Conservation (phyloP, 495 filamentous ascomycete species). For the Hyaloscypha variabilis region DNA sequence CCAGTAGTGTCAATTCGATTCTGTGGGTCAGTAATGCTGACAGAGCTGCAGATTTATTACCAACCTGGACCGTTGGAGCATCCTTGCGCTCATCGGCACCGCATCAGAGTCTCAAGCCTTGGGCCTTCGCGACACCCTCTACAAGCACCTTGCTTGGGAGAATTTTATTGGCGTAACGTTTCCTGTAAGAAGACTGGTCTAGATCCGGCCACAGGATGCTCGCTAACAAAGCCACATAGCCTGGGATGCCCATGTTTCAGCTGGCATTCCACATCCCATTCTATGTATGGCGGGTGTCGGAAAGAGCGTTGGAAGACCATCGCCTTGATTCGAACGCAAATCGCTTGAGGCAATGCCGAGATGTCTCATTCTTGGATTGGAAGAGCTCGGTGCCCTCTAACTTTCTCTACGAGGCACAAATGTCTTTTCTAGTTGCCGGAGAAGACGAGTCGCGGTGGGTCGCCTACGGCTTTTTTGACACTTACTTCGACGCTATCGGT, state of each 20-base stretch:
- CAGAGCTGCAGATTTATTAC: conserved; percentile 13
- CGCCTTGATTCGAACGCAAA: conserved; percentile 6
- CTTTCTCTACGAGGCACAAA: conserved; percentile 18
- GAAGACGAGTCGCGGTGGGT: conserved; percentile 4
- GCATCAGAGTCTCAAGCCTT: conserved; percentile 9
- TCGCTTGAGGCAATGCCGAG: conserved; percentile 9
- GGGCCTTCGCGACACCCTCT: conserved; percentile 12
- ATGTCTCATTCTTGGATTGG: conserved; percentile 16
- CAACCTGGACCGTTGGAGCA: conserved; percentile 16
- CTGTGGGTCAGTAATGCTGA: conserved; percentile 1
- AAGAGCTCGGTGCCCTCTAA: conserved; percentile 3
- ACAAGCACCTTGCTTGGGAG: conserved; percentile 13
- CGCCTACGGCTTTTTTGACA: conserved; percentile 15
- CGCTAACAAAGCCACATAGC: conserved; percentile 9
- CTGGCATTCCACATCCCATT: conserved; percentile 18
- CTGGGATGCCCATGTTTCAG: conserved; percentile 13
- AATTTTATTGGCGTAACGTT: conserved; percentile 13
- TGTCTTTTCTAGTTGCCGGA: conserved; percentile 11
- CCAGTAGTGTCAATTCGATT: not conserved
- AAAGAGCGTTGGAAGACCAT: conserved; percentile 4
- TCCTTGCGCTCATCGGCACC: conserved; percentile 9
- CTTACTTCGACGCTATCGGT: conserved; percentile 4
- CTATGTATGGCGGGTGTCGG: conserved; percentile 5
- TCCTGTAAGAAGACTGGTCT: conserved; percentile 6
- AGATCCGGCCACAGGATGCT: not conserved